Evolutionary conservation across 2,329 filamentous ascomycete species (phyloP), one percentile per base, ranked within the genome.

Genomic region (Didymella pomorum): DNA sequence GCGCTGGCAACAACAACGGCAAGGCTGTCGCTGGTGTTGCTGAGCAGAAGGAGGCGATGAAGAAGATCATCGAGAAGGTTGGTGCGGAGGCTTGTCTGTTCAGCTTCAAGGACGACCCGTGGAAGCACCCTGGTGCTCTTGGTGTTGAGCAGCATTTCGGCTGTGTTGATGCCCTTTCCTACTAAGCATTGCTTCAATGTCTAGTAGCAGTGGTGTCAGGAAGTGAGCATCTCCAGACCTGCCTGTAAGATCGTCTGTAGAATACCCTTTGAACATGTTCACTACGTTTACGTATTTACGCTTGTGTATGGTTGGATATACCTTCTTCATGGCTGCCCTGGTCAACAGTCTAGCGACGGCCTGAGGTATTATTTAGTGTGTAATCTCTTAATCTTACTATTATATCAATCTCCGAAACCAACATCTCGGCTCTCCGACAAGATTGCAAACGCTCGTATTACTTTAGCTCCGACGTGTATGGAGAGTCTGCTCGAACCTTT

Each of bases 141-240:
- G 79, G 80, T 61, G 92, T 93, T 70, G 93, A 97, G 88, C 87
- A 88, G 80, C 83, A 84, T 83, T 97, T 92, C 86, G 92, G 93
- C 63, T 88, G 86, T 75, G 79, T 80, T 58, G 71, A 79, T 57
- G 79, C 72, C 86, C 86, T 75, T 51, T 50, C 58, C 31, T 62
- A 64, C 39, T 54, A 54, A 42, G 21, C 41, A 18, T 35, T n/a
- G 5, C 18, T 11, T 16, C 18, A 18, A n/a, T 35, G 31, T 35
- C 31, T 35, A 35, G 31, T n/a, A 35, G 41, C 29, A 16, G 25
- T 43, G 28, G 41, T 45, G 42, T 39, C 31, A 35, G 41, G 39
- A 45, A 29, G 21, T 45, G n/a, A 51, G 31, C 41, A 41, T n/a
- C 28, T 33, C n/a, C 44, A 35, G 46, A 50, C 29, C 23, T 50